Evolutionary conservation across 768 basidiomycete genomes (phyloP), one percentile per base, ranked within the genome.

Genomic region (Leucocoprinus leucothites): DNA sequence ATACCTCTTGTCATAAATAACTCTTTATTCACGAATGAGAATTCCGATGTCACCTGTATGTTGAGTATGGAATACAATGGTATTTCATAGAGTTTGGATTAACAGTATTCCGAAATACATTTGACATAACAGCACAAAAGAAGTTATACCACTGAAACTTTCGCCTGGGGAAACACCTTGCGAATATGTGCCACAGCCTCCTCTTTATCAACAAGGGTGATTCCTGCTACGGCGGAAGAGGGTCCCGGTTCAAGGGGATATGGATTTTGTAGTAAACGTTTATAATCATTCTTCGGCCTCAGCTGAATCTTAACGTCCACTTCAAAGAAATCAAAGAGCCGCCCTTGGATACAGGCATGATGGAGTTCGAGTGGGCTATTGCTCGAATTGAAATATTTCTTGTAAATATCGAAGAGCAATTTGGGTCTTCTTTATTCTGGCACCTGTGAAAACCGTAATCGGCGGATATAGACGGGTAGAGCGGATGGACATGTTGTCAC

Each of bases 401-500:
- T 67, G 65, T 77, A 76, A 4, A 69, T 43, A 2, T 60, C 65
- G 42, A 65, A 69, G 50, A 77, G 59, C 25, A 62, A 57, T 26
- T 59, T 44, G 9, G 49, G 45, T 74, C 71, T 19, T 51, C 60
- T 14, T 55, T 57, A 14, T 57, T 60, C 34, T 51, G 59, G 58
- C 74, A 75, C 51, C 71, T 71, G 9, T 51, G 49, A 56, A 72
- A 75, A 9, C 74, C 74, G 28, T 74, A 75, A 59, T 75, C 71
- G 19, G 53, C 63, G 0, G 5, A 2, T 3, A 65, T 51, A 14
- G 59, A 7, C 57, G 62, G 3, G 24, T 26, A 11, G 61, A 48
- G 19, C 11, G 8, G 21, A 53, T 40, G 9, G 26, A 31, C 31
- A 31, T 31, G 57, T 25, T 34, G 13, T 60, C 51, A 11, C 41